phyloP scores from a whole-genome alignment of 768 basidiomycete species.

The Boletus subparvulus region DNA sequence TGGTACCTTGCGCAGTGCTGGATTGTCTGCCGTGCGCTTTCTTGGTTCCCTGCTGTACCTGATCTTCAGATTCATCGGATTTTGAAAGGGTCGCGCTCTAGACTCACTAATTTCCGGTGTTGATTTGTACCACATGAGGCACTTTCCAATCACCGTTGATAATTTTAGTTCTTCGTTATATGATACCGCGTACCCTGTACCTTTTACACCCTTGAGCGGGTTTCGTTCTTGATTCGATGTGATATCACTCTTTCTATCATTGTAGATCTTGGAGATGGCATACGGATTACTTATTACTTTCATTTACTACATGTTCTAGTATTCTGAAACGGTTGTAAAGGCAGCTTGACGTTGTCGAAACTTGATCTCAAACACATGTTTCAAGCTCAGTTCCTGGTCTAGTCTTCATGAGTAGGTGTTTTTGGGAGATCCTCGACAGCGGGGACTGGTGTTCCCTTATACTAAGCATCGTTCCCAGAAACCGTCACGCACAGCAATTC shows the following conservation, averaged over 20 bases:
- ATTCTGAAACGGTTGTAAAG: background rate
- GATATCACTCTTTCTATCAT: background rate
- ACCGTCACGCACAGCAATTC: background rate
- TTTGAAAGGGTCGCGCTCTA: conserved; percentile 33
- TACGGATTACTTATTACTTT: background rate
- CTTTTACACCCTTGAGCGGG: conserved; percentile 1
- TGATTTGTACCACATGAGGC: conserved; percentile 5
- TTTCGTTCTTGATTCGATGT: background rate
- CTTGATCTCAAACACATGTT: background rate
- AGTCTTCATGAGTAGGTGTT: background rate
- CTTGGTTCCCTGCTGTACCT: conserved; percentile 77
- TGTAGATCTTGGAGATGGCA: conserved; percentile 7
- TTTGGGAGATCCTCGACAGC: background rate
- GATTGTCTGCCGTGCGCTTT: conserved; percentile 79
- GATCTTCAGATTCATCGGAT: conserved; percentile 68
- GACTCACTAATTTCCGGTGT: background rate
- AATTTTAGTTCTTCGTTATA: background rate
- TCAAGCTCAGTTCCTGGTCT: background rate
- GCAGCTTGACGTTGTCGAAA: conserved; percentile 13
- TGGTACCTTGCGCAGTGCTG: conserved; percentile 50
- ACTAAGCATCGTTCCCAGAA: background rate
- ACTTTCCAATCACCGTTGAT: background rate
- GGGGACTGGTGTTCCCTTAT: background rate
- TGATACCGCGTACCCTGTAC: conserved; percentile 15
- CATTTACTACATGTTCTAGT: background rate